A percentile compares a stretch with the other conserved stretches of the same genome.
Conservation (phyloP, 2,329 filamentous ascomycete genomes). For the Curvularia sp. region DNA sequence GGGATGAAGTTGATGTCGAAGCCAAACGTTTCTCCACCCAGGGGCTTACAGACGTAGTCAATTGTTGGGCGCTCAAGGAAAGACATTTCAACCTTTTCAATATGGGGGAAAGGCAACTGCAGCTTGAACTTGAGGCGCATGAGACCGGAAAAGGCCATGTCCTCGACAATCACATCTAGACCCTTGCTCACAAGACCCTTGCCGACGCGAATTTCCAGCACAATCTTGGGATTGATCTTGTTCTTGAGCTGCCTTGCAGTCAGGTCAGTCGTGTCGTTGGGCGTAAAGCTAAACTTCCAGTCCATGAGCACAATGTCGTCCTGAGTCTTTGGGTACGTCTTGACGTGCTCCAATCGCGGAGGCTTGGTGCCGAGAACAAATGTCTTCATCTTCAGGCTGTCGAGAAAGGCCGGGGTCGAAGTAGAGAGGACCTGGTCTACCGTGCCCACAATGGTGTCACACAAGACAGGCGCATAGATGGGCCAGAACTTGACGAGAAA, state of each 20-base stretch:
- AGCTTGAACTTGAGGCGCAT: conserved; percentile 99
- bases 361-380: conserved; percentile 96
- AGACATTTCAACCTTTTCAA: conserved; percentile 93
- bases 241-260: conserved; percentile 88
- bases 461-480: conserved; percentile 94
- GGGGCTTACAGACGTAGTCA: conserved; percentile 97
- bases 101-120: conserved; percentile 92
- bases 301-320: conserved; percentile 98
- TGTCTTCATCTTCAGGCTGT: conserved; percentile 90
- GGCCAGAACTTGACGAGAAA: conserved; percentile 99
- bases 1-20: conserved; percentile 99
- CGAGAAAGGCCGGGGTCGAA: conserved; percentile 87
- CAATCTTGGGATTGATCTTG: conserved; percentile 96
- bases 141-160: conserved; percentile 93
- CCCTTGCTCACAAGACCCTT: conserved; percentile 98
- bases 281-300: conserved; percentile 99
- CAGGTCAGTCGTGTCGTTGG: conserved; percentile 91
- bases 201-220: conserved; percentile 91
- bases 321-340: conserved; percentile 94
- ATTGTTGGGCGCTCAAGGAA: conserved; percentile 89
- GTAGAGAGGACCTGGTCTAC: conserved; percentile 96
- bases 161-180: conserved; percentile 95
- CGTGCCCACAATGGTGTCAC: conserved; percentile 87
- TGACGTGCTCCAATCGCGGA: conserved; percentile 95
- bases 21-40: conserved; percentile 92